phyloP scores from a whole-genome alignment of 441 rosid species.

The Isatis lusitanica region DNA sequence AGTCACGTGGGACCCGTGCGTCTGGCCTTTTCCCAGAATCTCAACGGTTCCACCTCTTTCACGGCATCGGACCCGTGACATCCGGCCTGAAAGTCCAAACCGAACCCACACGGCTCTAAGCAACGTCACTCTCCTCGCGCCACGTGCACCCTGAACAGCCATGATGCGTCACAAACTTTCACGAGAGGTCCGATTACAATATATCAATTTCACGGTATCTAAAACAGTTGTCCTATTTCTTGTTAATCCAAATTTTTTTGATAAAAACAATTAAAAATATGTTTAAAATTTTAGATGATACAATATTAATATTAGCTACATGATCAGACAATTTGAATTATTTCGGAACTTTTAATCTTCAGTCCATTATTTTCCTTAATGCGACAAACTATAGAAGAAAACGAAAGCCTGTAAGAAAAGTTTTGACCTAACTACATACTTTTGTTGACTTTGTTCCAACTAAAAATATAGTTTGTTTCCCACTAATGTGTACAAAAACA shows the following conservation, averaged over 20 bases:
- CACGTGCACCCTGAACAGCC: constrained; percentile 22
- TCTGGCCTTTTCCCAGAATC: constrained; percentile 6
- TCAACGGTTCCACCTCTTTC: constrained; percentile 28
- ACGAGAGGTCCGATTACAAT: constrained; percentile 25
- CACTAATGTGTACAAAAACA: constrained; percentile 10
- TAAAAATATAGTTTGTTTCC: constrained; percentile 22
- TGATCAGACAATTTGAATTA: not conserved
- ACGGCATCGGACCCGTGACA: constrained; percentile 42
- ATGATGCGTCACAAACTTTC: constrained; percentile 23
- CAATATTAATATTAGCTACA: not conserved
- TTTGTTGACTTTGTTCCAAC: constrained; percentile 33
- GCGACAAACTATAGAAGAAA: constrained; percentile 24
- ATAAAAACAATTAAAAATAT: not conserved
- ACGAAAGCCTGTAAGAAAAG: constrained; percentile 10
- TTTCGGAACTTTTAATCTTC: not conserved
- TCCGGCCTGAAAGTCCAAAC: constrained; percentile 37
- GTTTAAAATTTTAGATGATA: not conserved
- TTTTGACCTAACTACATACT: constrained; percentile 29
- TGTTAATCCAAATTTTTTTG: not conserved
- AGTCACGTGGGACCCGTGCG: constrained; percentile 32
- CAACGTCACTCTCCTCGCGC: constrained; percentile 30
- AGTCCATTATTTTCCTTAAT: constrained; percentile 30
- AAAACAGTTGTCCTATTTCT: not conserved
- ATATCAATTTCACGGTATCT: not conserved
- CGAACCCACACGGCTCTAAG: constrained; percentile 25